A percentile compares a stretch with the other conserved stretches of the same genome.
phyloP scores from a whole-genome alignment of 805 yeast species.

The Candida glaebosa region DNA sequence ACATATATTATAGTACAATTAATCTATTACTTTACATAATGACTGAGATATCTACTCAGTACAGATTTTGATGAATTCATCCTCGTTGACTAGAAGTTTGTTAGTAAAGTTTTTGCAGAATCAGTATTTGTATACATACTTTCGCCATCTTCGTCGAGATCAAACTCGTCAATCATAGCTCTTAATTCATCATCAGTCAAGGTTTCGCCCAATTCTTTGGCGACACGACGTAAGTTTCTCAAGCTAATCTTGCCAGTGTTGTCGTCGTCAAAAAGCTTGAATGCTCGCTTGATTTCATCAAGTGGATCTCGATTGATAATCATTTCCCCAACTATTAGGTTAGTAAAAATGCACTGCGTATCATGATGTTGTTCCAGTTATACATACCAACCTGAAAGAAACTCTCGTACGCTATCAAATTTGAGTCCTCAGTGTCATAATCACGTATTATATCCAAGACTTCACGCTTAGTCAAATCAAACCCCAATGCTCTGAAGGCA shows the following conservation, averaged over 20 bases:
- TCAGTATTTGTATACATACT: no score
- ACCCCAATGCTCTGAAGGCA: conserved; percentile 91
- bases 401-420: conserved; percentile 73
- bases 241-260: conserved; percentile 81
- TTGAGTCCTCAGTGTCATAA: conserved; percentile 74
- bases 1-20: neutral
- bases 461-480: conserved; percentile 73
- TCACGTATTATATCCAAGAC: conserved; percentile 74
- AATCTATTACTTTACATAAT: neutral
- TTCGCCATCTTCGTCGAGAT: conserved; percentile 93
- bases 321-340: conserved; percentile 63
- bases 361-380: conserved; percentile 1
- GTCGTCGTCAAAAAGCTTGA: conserved; percentile 84
- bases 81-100: conserved; percentile 61
- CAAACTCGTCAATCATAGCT: conserved; percentile 98
- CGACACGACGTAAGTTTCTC: conserved; percentile 80
- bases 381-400: conserved; percentile 69
- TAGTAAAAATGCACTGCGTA: conserved; percentile 15
- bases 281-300: conserved; percentile 89
- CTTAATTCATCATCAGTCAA: conserved; percentile 86
- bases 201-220: conserved; percentile 89
- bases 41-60: conserved; percentile 51
- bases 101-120: no score
- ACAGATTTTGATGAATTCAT: conserved; percentile 86
- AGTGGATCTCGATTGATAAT: conserved; percentile 87